Base-by-base conservation (phyloP, 495 filamentous ascomycete genomes). In the Aspergillus bridgeri region DNA sequence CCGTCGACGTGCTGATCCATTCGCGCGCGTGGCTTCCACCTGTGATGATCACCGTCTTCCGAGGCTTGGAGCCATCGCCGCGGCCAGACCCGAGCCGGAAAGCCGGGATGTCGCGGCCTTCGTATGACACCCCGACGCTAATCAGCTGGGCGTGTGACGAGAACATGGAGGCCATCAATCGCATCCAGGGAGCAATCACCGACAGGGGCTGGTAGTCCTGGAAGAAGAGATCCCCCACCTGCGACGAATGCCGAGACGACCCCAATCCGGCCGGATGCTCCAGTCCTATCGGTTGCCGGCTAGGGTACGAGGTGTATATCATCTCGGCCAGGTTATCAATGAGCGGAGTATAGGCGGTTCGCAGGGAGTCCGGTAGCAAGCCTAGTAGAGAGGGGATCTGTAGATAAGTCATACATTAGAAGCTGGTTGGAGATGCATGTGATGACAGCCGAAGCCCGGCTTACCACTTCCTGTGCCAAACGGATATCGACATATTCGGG, bases 1-100 rank as follows among this genome's bases (percentile, higher is more conserved):
- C 91, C 0, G 92, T 93, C 64, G 86, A 92, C 1, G 89, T 92
- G 48, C 90, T 91, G 59, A 98, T 94, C 94, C 94, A 98, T 76
- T 98, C 94, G 8, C 94, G 82, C 3, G 91, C 93, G 69, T 98
- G 94, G 49, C 86, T 81, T 21, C 93, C 94, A 27, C 92, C 94
- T 0, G 85, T 83, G 11, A 98, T 77, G 43, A 98, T 77, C 52
- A 98, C 86, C 2, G 89, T 92, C 67, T 92, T 90, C 22, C 88
- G 80, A 0, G 79, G 81, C 3, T 58, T 57, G 0, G 70, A 57
- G 6, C 77, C 63, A 11, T 72, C 66, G 52, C 74, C 75, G 5
- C 77, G 68, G 46, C 82, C 74, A 6, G 84, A 79, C 20, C 94
- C 91, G n/a, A 98, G 78, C 54, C 89, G 87, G 45, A 98, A 71